Conservation (phyloP, 768 basidiomycete genomes). For the Boletus reticuloceps region DNA sequence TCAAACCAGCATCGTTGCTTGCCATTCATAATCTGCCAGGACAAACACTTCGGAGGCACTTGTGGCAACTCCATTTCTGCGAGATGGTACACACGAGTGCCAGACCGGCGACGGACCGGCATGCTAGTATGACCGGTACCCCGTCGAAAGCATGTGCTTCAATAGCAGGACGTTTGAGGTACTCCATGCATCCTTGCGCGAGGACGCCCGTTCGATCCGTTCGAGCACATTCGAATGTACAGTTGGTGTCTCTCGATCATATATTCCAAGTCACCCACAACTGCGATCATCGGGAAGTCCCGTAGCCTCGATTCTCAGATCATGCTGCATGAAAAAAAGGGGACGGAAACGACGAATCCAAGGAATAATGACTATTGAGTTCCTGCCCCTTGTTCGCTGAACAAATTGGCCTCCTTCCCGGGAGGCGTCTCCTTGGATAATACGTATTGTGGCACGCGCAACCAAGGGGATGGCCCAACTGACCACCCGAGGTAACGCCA, state of each 20-base stretch:
- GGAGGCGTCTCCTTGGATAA: background rate
- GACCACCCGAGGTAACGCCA: background rate
- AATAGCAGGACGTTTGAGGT: no score
- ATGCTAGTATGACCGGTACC: background rate
- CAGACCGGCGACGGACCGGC: background rate
- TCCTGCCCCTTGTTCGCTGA: background rate
- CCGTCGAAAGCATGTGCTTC: no score
- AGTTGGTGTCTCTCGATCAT: no score
- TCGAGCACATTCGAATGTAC: background rate
- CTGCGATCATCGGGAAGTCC: background rate
- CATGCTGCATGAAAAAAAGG: background rate
- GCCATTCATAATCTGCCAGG: background rate
- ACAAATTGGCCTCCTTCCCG: background rate
- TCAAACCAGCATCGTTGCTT: no score
- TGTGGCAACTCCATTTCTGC: background rate
- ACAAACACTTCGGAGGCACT: background rate
- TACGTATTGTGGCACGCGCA: slow-evolving; percentile 3
- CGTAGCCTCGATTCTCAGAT: background rate
- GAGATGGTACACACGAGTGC: background rate
- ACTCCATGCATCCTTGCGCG: no score
- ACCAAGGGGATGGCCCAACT: background rate
- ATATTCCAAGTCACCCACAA: background rate
- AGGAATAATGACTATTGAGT: no score
- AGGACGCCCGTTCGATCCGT: background rate
- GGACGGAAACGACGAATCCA: background rate